These are phyloP conservation scores for Tolypocladium inflatum DNA, from an alignment of 2,329 filamentous ascomycete genomes.

Conservation along the genomic window DNA sequence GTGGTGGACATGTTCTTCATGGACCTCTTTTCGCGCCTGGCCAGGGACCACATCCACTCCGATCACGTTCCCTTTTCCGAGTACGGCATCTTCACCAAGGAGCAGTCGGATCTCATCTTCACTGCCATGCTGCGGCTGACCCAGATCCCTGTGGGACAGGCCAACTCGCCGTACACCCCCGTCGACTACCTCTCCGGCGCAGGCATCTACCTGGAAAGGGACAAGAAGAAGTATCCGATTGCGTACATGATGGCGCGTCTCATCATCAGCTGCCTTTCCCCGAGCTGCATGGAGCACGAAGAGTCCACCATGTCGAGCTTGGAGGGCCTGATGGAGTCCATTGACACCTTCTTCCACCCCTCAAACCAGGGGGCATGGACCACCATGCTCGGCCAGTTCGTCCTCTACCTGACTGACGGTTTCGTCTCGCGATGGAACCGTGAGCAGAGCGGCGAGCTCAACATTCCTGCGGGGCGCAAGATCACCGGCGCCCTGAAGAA, in stretches of 20 bases:
- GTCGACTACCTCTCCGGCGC: conserved; percentile 78
- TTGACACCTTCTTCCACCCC: conserved; percentile 98
- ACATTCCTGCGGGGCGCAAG: conserved; percentile 68
- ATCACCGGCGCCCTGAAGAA: conserved; percentile 75
- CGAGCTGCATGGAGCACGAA: conserved; percentile 64
- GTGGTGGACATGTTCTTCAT: conserved; percentile 79
- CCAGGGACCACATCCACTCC: conserved; percentile 71
- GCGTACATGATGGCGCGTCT: conserved; percentile 87
- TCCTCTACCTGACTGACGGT: conserved; percentile 87
- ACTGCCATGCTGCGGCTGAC: conserved; percentile 81
- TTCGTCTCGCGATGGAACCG: conserved; percentile 98
- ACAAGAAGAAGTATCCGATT: conserved; percentile 85
- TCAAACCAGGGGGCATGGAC: conserved; percentile 94
- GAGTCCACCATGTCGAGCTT: conserved; percentile 76
- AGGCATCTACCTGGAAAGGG: conserved; percentile 80
- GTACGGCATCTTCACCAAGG: conserved; percentile 83
- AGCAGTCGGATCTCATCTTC: conserved; percentile 88
- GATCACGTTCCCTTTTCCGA: conserved; percentile 70
- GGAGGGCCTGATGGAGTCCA: conserved; percentile 85
- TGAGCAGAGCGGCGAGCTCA: conserved; percentile 85
- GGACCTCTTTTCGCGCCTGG: conserved; percentile 80
- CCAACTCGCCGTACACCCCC: conserved; percentile 81
- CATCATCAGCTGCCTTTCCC: conserved; percentile 89
- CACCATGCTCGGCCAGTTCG: conserved; percentile 77
- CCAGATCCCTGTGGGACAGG: conserved; percentile 93